These are phyloP conservation scores for Conticribra weissflogii DNA, from an alignment of 108 stramenopile species.

Conservation along the genomic window DNA sequence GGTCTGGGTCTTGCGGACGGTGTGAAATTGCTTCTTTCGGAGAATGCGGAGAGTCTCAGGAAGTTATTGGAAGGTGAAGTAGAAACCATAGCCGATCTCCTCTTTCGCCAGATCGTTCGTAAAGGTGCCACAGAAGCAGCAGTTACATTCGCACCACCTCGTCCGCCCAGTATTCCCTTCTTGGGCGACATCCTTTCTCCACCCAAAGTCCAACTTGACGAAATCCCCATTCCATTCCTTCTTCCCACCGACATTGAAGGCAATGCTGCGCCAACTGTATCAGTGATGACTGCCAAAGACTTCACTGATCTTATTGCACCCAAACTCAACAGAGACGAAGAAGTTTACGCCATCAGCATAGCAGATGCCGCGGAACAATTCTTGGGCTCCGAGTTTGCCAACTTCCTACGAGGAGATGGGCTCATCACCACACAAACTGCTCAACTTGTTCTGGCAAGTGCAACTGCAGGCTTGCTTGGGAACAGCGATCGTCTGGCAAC, in stretches of 20 bases:
- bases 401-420: slow-evolving; percentile 76
- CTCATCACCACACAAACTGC: slow-evolving; percentile 58
- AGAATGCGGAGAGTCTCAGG: slow-evolving; percentile 73
- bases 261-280: slow-evolving; percentile 28
- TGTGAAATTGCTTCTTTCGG: slow-evolving; percentile 74
- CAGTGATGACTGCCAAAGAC: slow-evolving; percentile 53
- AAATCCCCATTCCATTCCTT: slow-evolving; percentile 70
- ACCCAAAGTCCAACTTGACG: slow-evolving; percentile 71
- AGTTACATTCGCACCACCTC: slow-evolving; percentile 70
- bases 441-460: slow-evolving; percentile 59
- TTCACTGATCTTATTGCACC: slow-evolving; percentile 79
- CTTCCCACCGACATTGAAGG: slow-evolving; percentile 46
- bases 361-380: slow-evolving; percentile 76
- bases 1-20: slow-evolving; percentile 71
- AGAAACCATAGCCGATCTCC: slow-evolving; percentile 76
- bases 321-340: slow-evolving; percentile 80
- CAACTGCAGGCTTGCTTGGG: slow-evolving; percentile 37
- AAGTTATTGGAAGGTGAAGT: slow-evolving; percentile 77
- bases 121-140: slow-evolving; percentile 72
- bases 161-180: slow-evolving; percentile 70
- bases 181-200: slow-evolving; percentile 75
- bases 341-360: slow-evolving; percentile 82
- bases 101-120: slow-evolving; percentile 77
- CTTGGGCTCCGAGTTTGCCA: slow-evolving; percentile 62
- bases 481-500: slow-evolving; percentile 30